Conservation (phyloP, 1,284 basidiomycete genomes). For the Mycena sp. region DNA sequence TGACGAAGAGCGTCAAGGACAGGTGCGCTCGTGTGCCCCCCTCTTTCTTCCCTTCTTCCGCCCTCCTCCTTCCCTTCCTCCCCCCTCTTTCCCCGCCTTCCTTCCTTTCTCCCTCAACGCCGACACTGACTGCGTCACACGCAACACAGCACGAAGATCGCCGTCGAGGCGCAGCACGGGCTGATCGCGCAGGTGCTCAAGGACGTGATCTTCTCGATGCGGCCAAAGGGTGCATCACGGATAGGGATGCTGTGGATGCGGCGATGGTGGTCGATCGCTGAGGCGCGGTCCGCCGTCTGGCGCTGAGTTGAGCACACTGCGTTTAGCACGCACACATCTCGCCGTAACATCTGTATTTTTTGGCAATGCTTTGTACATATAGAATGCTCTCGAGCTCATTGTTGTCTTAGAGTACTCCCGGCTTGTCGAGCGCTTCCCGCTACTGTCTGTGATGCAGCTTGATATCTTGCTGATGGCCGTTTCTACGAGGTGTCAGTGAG, state of each 20-base stretch:
- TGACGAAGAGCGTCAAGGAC: constrained; percentile 86
- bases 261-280: neutral
- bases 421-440: no score
- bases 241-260: no score
- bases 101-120: no score
- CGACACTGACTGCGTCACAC: no score
- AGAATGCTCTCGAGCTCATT: no score
- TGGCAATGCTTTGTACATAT: constrained; percentile 19
- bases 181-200: constrained; percentile 92
- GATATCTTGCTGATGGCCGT: no score
- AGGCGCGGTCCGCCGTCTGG: constrained; percentile 13
- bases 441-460: no score
- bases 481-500: no score
- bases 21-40: constrained; percentile 59
- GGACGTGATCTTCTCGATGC: constrained; percentile 82
- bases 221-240: constrained; percentile 51
- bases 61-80: no score
- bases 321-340: neutral
- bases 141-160: constrained; percentile 87
- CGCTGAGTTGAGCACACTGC: neutral
- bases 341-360: constrained; percentile 24
- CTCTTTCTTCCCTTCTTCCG: neutral
- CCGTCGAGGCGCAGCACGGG: constrained; percentile 90
- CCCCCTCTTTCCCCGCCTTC: no score
- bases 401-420: no score